Conservation (phyloP, 257 asterid genomes). For the Parsonsia alboflavescens region DNA sequence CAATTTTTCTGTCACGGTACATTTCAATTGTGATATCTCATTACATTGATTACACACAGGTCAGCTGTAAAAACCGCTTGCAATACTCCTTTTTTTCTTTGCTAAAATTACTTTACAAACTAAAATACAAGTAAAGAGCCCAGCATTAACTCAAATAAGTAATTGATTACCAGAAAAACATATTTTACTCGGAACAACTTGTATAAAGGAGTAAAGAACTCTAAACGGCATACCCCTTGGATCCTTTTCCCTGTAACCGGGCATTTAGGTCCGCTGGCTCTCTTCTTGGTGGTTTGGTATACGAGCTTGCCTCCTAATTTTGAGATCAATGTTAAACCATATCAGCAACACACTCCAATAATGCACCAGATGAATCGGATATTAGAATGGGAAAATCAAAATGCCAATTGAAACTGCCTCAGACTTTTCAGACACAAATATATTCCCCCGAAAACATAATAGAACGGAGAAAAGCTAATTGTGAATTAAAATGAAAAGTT, state of each 20-base stretch:
- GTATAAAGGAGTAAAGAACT: neutral
- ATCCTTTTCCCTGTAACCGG: conserved; percentile 83
- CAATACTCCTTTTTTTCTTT: neutral
- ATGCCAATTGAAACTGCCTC: neutral
- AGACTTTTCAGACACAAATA: no score
- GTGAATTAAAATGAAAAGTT: neutral
- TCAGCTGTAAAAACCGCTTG: no score
- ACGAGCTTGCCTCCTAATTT: conserved; percentile 65
- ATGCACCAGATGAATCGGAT: neutral
- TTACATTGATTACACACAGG: no score
- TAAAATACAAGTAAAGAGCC: neutral
- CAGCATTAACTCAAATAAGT: neutral
- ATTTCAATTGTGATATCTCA: neutral
- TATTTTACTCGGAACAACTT: neutral
- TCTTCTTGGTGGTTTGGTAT: conserved; percentile 71
- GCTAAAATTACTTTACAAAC: neutral
- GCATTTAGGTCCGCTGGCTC: conserved; percentile 85
- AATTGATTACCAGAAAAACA: neutral
- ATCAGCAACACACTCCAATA: neutral
- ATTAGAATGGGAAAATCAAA: neutral
- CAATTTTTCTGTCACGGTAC: neutral
- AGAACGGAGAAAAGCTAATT: neutral
- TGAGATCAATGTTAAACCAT: neutral
- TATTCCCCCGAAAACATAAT: neutral
- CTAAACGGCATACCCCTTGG: conserved; percentile 55